phyloP scores from a whole-genome alignment of 805 yeast genomes.

The Pichia occidentalis region DNA sequence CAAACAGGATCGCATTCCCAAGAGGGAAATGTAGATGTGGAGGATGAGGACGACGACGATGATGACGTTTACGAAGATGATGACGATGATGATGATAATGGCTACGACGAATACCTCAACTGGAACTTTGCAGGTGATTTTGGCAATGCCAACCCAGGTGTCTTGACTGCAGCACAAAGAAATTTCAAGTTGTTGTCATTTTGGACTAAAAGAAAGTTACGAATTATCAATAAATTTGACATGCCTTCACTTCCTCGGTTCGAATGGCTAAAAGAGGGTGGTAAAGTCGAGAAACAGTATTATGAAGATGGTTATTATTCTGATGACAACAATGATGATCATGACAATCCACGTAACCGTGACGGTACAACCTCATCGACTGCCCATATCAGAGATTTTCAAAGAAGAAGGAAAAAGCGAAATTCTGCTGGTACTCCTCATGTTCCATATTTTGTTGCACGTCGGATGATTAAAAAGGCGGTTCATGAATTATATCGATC shows the following conservation, averaged over 20 bases:
- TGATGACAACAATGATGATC: conserved; percentile 12
- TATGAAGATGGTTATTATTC: conserved; percentile 30
- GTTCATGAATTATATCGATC: conserved; percentile 67
- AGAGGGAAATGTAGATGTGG: conserved; percentile 1
- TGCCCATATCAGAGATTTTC: conserved; percentile 44
- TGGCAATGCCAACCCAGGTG: not conserved
- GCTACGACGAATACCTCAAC: conserved; percentile 10
- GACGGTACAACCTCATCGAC: conserved; percentile 23
- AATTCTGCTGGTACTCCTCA: not conserved
- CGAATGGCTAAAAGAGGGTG: conserved; percentile 28
- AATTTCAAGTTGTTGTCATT: conserved; percentile 18
- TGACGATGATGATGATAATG: conserved; percentile 10
- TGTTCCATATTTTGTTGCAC: conserved; percentile 58
- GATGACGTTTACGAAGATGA: conserved; percentile 13
- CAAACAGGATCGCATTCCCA: not conserved
- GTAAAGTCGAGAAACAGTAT: conserved; percentile 30
- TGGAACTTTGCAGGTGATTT: not conserved
- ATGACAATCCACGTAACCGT: conserved; percentile 1
- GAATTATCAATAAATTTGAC: conserved; percentile 32
- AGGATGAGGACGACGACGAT: conserved; percentile 13
- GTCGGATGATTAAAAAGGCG: conserved; percentile 62
- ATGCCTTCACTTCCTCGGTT: conserved; percentile 37
- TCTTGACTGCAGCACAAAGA: conserved; percentile 12
- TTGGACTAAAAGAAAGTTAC: conserved; percentile 23
- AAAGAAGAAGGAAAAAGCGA: conserved; percentile 23